Conservation (phyloP, 2,329 filamentous ascomycete genomes). For the Nemania abortiva region DNA sequence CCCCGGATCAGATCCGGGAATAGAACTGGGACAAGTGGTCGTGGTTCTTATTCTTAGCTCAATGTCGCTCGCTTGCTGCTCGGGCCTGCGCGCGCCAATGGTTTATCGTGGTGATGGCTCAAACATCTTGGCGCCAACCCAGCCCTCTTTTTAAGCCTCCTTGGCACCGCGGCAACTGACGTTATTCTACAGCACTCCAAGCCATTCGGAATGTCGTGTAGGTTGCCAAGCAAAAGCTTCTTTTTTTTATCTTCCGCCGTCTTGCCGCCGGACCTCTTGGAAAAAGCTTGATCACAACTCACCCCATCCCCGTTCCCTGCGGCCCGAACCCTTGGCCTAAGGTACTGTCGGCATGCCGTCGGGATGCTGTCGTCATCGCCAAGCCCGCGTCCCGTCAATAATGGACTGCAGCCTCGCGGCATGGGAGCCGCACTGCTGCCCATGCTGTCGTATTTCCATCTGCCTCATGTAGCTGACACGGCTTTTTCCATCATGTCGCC, state of each 20-base stretch:
- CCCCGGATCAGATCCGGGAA: conserved; percentile 1
- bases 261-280: conserved; percentile 26
- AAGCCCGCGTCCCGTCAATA: conserved; percentile 21
- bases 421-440: background rate
- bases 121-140: conserved; percentile 52
- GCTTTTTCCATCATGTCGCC: background rate
- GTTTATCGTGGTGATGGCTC: conserved; percentile 38
- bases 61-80: conserved; percentile 22
- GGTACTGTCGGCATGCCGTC: conserved; percentile 9
- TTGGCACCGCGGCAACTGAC: conserved; percentile 51
- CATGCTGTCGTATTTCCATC: background rate
- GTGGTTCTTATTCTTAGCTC: conserved; percentile 28
- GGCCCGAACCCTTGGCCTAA: conserved; percentile 19
- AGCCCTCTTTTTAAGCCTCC: conserved; percentile 47
- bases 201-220: conserved; percentile 54
- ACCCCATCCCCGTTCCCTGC: background rate
- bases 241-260: conserved; percentile 42
- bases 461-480: background rate
- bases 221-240: conserved; percentile 51
- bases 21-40: conserved; percentile 14
- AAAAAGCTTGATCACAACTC: conserved; percentile 33
- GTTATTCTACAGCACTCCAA: conserved; percentile 52
- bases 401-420: conserved; percentile 1
- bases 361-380: conserved; percentile 31
- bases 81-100: conserved; percentile 35